Evolutionary conservation across 768 basidiomycete species (phyloP).

Genomic region (Phaeotremella fagi): DNA sequence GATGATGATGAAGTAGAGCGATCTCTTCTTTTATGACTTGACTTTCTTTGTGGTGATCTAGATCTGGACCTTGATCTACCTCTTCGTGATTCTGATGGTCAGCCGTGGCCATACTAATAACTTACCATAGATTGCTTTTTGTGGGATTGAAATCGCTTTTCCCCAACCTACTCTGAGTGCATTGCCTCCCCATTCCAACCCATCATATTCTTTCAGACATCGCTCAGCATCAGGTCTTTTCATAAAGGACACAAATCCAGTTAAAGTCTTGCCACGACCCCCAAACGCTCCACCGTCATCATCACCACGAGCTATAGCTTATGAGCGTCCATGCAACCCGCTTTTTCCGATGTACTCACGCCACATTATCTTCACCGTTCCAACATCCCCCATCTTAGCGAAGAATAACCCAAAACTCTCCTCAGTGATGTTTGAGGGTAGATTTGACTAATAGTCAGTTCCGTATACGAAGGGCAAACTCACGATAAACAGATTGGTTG

Average conservation of each 20-base stretch:
- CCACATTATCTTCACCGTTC: constrained; percentile 79
- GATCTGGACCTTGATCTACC: constrained; percentile 9
- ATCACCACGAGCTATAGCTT: constrained; percentile 56
- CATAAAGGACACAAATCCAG: constrained; percentile 97
- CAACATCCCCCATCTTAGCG: constrained; percentile 86
- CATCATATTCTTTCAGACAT: constrained; percentile 84
- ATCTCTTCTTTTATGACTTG: not conserved
- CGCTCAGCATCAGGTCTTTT: constrained; percentile 82
- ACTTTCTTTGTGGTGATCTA: too few relatives aligned
- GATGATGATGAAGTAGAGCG: constrained; percentile 17
- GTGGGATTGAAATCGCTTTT: constrained; percentile 84
- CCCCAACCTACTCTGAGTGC: constrained; percentile 90
- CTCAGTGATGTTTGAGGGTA: constrained; percentile 82
- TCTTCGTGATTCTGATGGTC: too few relatives aligned
- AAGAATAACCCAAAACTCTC: constrained; percentile 82
- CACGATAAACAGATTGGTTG: constrained; percentile 89
- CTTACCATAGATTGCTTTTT: constrained; percentile 67
- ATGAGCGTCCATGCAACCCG: not conserved
- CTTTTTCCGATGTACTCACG: constrained; percentile 49
- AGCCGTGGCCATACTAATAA: too few relatives aligned
- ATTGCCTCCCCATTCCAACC: constrained; percentile 89
- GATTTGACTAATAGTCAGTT: constrained; percentile 55
- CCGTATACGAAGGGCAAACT: constrained; percentile 10
- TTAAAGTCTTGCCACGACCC: constrained; percentile 68
- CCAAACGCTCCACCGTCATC: constrained; percentile 74